Evolutionary conservation across 2,329 filamentous ascomycete genomes (phyloP), one percentile per base, ranked within the genome.

Genomic region (Pseudopyrenochaeta lycopersici): DNA sequence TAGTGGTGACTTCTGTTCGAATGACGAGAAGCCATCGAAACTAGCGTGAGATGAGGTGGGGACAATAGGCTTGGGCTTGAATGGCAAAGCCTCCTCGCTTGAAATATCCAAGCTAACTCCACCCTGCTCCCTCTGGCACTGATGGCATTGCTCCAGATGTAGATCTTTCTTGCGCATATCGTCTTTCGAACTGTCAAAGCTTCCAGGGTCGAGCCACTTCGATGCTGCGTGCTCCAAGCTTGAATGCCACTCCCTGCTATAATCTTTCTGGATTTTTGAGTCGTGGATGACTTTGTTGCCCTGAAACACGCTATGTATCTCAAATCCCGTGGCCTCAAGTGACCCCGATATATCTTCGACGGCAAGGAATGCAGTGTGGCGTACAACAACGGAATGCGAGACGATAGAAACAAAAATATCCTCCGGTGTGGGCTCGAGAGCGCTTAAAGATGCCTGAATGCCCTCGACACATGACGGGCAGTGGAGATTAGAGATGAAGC

Each of bases 401-500:
- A 91, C 83, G 56, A 91, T 84, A 60, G 90, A 91, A 54, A 88
- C 84, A 58, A 87, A 88, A 27, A 91, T 83, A 77, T 84, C 86
- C 49, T 71, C 60, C 68, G 79, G 78, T 79, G 77, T 67, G 70
- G 83, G 76, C 67, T 80, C 53, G 71, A 84, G 73, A 6, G 65
- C 62, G 31, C 64, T 79, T 53, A 92, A 76, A 54, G 83, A 81
- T 48, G 82, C 78, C 66, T 86, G 81, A 68, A 92, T 91, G 62
- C 83, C 81, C 31, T 84, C 83, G 44, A 91, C 85, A 72, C 90
- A 92, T 55, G 88, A 90, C 12, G 89, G 87, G 77, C 90, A 92
- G 76, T 92, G 90, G n/a, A 92, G 81, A 73, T 92, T 92, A 57
- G 83, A 85, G 63, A 92, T 79, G 56, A 91, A 81, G 67, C 89